Conservation (phyloP, 2,329 filamentous ascomycete genomes). For the Epichloe elymi region DNA sequence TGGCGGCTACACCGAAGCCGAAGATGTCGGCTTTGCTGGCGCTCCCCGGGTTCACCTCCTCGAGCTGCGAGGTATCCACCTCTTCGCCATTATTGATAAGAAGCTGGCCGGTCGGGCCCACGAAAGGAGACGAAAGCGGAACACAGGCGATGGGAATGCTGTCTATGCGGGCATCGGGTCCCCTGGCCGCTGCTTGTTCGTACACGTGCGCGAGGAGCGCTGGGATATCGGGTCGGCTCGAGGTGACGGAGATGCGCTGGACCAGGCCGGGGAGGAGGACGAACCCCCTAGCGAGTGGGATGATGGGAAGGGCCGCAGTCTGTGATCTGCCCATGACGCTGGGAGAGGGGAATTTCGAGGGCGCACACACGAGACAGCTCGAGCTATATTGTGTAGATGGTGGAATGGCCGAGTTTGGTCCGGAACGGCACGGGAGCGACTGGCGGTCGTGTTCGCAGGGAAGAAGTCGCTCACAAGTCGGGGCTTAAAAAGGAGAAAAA, state of each 20-base stretch:
- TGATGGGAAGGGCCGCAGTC: conserved; percentile 51
- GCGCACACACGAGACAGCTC: not conserved
- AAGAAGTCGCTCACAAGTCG: not conserved
- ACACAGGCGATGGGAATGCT: conserved; percentile 75
- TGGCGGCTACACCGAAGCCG: conserved; percentile 67
- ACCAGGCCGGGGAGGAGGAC: conserved; percentile 79
- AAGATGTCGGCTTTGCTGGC: conserved; percentile 64
- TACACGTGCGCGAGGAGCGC: conserved; percentile 79
- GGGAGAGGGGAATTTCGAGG: not conserved
- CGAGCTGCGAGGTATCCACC: conserved; percentile 28
- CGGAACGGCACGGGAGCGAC: not conserved
- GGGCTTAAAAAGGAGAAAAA: not conserved
- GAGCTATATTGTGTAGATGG: not conserved
- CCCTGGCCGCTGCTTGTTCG: conserved; percentile 56
- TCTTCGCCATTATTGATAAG: conserved; percentile 54
- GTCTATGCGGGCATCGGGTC: conserved; percentile 49
- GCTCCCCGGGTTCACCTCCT: conserved; percentile 42
- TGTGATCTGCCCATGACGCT: conserved; percentile 26
- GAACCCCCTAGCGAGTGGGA: conserved; percentile 67
- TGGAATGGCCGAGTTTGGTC: not conserved
- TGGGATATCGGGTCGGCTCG: conserved; percentile 71
- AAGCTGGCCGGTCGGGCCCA: conserved; percentile 62
- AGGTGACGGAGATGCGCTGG: conserved; percentile 69
- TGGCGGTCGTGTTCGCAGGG: not conserved
- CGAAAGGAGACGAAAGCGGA: conserved; percentile 62